A percentile compares a stretch with the other conserved stretches of the same genome.
Conservation (phyloP, 1,284 basidiomycete species). For the Leccinum holopus region DNA sequence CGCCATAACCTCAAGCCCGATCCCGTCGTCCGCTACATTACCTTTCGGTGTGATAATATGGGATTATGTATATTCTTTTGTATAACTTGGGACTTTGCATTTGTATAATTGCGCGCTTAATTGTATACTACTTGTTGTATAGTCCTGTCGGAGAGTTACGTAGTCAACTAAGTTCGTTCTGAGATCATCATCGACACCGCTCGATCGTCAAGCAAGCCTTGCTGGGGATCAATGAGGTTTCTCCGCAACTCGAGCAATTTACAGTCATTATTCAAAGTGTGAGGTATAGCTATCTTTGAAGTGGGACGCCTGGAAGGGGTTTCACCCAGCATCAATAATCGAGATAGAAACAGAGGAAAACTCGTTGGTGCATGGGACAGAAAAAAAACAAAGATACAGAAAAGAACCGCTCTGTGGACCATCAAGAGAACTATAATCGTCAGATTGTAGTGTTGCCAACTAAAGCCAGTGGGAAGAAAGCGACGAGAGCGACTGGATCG, state of each 20-base stretch:
- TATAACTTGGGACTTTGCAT: slow-evolving; percentile 22
- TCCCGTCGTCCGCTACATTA: slow-evolving; percentile 15
- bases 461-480: slow-evolving; percentile 1
- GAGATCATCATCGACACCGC: not conserved
- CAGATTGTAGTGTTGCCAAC: not conserved
- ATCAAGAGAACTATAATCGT: not conserved
- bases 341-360: not conserved
- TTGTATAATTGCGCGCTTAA: slow-evolving; percentile 30
- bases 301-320: not conserved
- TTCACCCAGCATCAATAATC: not conserved
- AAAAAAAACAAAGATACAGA: slow-evolving; percentile 4
- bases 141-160: not conserved
- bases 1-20: slow-evolving; percentile 25
- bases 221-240: not conserved
- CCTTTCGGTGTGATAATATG: slow-evolving; percentile 29
- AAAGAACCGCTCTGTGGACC: not conserved
- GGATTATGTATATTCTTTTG: slow-evolving; percentile 36
- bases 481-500: not conserved
- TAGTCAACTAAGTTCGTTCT: not conserved
- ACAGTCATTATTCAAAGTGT: not conserved
- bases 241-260: not conserved
- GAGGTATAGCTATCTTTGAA: not conserved
- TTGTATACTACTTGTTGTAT: slow-evolving; percentile 25
- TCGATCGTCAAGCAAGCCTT: not conserved
- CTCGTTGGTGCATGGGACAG: not conserved